Conservation (phyloP, 805 yeast species). For the Spathaspora passalidarum region DNA sequence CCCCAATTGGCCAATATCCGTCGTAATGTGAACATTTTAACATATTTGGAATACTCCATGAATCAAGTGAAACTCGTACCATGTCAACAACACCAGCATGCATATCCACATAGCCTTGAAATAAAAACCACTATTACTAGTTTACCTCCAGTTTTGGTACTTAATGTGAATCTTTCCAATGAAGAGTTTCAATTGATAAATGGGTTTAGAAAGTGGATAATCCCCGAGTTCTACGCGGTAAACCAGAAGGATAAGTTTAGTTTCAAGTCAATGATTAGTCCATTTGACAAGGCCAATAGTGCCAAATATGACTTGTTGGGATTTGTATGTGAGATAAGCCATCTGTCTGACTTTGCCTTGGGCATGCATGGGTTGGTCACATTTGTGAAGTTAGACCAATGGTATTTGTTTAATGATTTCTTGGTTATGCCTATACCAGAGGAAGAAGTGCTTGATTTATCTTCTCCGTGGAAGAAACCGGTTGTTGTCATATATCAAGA, state of each 20-base stretch:
- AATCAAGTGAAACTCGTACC: constrained; percentile 48
- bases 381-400: constrained; percentile 48
- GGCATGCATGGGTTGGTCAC: constrained; percentile 62
- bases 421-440: constrained; percentile 73
- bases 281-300: constrained; percentile 16
- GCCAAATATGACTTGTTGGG: constrained; percentile 63
- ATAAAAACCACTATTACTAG: constrained; percentile 48
- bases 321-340: constrained; percentile 63
- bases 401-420: constrained; percentile 92
- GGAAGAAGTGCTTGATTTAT: constrained; percentile 72
- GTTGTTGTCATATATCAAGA: constrained; percentile 67
- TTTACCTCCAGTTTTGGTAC: constrained; percentile 62
- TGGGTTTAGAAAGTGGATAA: constrained; percentile 54
- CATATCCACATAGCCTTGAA: constrained; percentile 41
- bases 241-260: constrained; percentile 22
- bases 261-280: constrained; percentile 32
- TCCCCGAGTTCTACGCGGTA: constrained; percentile 51
- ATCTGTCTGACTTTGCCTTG: constrained; percentile 31
- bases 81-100: constrained; percentile 35
- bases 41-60: constrained; percentile 62
- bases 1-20: constrained; percentile 9
- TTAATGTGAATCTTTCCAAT: constrained; percentile 55
- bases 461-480: constrained; percentile 82
- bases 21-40: constrained; percentile 39
- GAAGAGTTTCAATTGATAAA: constrained; percentile 55